phyloP scores from a whole-genome alignment of 2,329 filamentous ascomycete genomes.

The Alternaria panax region DNA sequence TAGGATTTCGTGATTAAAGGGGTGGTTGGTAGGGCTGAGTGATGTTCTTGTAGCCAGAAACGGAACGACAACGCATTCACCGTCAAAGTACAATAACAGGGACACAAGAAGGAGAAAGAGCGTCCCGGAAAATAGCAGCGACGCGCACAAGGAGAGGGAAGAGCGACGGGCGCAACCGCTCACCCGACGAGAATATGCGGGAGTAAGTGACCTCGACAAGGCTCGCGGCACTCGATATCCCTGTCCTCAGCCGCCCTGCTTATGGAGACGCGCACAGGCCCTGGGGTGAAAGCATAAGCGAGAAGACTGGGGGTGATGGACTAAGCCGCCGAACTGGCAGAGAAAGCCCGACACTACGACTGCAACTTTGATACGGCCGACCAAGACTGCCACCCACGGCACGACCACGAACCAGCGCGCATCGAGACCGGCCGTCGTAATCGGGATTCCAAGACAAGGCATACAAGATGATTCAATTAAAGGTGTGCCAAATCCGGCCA shows the following conservation, averaged over 20 bases:
- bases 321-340: background rate
- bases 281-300: conserved; percentile 16
- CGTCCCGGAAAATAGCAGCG: conserved; percentile 27
- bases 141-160: conserved; percentile 22
- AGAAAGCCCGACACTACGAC: conserved; percentile 8
- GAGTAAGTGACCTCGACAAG: conserved; percentile 20
- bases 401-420: conserved; percentile 17
- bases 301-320: conserved; percentile 2
- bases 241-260: conserved; percentile 9
- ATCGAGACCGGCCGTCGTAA: background rate
- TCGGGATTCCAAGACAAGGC: background rate
- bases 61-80: conserved; percentile 31
- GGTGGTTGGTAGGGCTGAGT: conserved; percentile 27
- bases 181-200: conserved; percentile 29
- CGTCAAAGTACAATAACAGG: conserved; percentile 22
- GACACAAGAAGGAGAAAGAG: conserved; percentile 28
- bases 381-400: conserved; percentile 7
- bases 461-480: conserved; percentile 49
- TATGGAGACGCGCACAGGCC: conserved; percentile 7
- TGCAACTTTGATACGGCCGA: conserved; percentile 4
- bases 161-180: conserved; percentile 35
- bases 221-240: conserved; percentile 13
- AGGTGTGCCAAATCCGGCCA: conserved; percentile 35
- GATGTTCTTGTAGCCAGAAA: conserved; percentile 31
- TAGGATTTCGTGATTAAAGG: conserved; percentile 11